phyloP scores from a whole-genome alignment of 768 basidiomycete genomes.

The Serendipita sp. region DNA sequence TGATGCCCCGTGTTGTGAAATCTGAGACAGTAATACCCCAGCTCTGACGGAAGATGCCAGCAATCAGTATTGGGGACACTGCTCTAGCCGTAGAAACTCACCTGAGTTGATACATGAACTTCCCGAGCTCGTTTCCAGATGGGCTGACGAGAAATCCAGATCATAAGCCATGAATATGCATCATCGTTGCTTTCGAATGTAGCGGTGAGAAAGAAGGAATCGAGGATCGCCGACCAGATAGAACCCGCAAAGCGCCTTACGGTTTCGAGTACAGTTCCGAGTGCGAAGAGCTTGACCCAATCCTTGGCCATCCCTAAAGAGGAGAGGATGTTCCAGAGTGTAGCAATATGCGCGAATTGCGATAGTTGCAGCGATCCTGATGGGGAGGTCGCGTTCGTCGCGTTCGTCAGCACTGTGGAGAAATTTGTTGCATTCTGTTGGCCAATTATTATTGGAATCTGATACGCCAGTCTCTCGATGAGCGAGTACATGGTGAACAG shows the following conservation, averaged over 20 bases:
- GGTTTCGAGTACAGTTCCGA: conserved; percentile 48
- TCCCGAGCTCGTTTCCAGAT: conserved; percentile 44
- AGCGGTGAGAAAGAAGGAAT: conserved; percentile 47
- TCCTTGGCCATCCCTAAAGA: conserved; percentile 21
- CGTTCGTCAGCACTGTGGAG: not conserved
- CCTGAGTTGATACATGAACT: conserved; percentile 33
- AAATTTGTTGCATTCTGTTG: not conserved
- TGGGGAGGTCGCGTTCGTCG: not conserved
- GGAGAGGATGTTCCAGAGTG: conserved; percentile 9
- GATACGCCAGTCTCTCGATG: conserved; percentile 1
- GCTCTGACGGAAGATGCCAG: not conserved
- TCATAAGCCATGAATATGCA: conserved; percentile 52
- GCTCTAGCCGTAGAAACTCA: not conserved
- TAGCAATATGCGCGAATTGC: not conserved
- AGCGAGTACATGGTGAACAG: not conserved
- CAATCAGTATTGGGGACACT: conserved; percentile 1
- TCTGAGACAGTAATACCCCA: not conserved
- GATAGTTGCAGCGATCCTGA: not conserved
- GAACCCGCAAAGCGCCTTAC: conserved; percentile 32
- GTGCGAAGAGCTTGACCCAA: conserved; percentile 45
- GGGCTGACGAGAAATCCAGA: conserved; percentile 48
- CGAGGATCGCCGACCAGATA: conserved; percentile 29
- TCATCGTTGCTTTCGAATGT: conserved; percentile 41
- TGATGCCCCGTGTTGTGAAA: not conserved
- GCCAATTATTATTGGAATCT: not conserved